Evolutionary conservation across 768 basidiomycete genomes (phyloP).

Genomic region (Leccinum subtestaceum): DNA sequence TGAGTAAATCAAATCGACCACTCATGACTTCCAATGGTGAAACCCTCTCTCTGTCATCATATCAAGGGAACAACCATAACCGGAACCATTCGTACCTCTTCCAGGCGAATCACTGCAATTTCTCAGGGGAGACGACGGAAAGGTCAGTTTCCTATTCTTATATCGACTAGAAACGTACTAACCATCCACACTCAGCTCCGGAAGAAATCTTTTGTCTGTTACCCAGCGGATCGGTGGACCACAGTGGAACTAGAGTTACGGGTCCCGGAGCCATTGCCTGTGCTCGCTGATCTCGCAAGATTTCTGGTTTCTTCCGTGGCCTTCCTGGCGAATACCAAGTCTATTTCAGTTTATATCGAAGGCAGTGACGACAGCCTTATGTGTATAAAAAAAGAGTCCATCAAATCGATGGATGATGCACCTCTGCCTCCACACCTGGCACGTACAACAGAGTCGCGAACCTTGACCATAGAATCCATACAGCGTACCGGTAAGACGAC

Average conservation of each 20-base stretch:
- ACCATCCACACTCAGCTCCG: conserved; percentile 7
- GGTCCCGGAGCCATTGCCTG: conserved; percentile 4
- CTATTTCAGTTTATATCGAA: conserved; percentile 7
- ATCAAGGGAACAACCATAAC: neutral
- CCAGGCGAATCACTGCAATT: conserved; percentile 17
- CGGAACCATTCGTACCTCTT: neutral
- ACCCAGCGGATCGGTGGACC: neutral
- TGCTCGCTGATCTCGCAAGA: conserved; percentile 7
- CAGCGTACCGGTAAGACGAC: conserved; percentile 4
- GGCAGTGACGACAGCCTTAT: neutral
- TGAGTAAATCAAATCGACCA: conserved; percentile 18
- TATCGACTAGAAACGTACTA: neutral
- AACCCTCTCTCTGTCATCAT: neutral
- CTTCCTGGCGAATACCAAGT: conserved; percentile 2
- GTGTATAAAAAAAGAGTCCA: neutral
- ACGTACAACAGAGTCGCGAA: neutral
- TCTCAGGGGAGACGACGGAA: conserved; percentile 5
- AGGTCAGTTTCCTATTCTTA: neutral
- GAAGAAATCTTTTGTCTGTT: neutral
- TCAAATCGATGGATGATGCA: neutral
- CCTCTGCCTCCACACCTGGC: conserved; percentile 2
- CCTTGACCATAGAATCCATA: conserved; percentile 6
- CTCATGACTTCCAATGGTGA: conserved; percentile 14
- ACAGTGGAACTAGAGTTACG: conserved; percentile 10
- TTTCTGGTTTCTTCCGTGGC: conserved; percentile 15